phyloP scores from a whole-genome alignment of 345 rosid species.

The Ceriops tagal region DNA sequence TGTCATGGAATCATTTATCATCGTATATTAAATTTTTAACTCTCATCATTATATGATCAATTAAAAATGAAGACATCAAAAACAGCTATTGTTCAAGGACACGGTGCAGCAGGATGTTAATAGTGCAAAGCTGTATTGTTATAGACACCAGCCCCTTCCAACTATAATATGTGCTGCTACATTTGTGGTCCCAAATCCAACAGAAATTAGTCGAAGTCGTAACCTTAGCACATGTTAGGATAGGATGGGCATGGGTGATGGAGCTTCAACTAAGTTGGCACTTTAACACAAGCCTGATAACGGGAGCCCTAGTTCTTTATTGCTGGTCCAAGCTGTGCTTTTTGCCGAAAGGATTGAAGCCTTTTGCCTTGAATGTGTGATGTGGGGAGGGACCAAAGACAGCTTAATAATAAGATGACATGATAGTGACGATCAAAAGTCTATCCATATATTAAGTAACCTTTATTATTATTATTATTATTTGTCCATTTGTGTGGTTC shows the following conservation, averaged over 20 bases:
- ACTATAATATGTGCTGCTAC: neutral
- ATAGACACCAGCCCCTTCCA: neutral
- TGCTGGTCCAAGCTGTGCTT: conserved; percentile 3
- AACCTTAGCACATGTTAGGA: neutral
- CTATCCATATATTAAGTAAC: too few relatives aligned
- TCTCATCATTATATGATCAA: too few relatives aligned
- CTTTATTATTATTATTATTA: too few relatives aligned
- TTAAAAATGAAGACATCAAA: too few relatives aligned
- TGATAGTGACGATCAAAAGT: neutral
- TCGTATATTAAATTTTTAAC: too few relatives aligned
- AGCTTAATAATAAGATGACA: neutral
- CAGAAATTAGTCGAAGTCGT: neutral
- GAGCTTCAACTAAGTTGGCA: conserved; percentile 11
- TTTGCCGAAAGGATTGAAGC: conserved; percentile 9
- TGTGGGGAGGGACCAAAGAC: neutral
- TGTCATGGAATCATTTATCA: too few relatives aligned
- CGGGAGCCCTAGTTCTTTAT: too few relatives aligned
- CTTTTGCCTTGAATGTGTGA: neutral
- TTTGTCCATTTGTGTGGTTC: too few relatives aligned
- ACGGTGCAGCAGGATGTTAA: too few relatives aligned
- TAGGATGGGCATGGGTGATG: neutral
- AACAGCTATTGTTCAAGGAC: too few relatives aligned
- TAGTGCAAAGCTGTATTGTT: neutral
- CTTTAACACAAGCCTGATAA: conserved; percentile 2
- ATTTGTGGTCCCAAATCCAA: neutral